Percentiles rank a stretch among this genome's conserved stretches.
Conservation (phyloP, 106 monocot genomes). For the Gastrodia elata region DNA sequence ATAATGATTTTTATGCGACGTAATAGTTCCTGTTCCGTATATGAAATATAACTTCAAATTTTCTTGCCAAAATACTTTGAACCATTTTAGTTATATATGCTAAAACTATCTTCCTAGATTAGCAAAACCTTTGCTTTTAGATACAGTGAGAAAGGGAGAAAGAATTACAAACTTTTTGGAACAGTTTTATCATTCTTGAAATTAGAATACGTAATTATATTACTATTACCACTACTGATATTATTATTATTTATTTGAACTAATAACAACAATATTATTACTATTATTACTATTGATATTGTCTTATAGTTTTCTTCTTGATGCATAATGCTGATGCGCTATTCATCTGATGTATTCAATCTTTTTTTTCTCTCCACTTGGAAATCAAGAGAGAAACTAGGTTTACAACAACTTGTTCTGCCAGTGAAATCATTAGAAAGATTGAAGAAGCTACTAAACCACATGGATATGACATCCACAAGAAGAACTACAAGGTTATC, state of each 20-base stretch:
- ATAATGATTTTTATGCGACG: no score
- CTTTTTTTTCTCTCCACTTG: conserved; percentile 20
- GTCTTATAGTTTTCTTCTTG: neutral
- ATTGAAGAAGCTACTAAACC: conserved; percentile 89
- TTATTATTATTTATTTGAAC: no score
- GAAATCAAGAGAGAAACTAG: conserved; percentile 76
- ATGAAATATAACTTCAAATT: no score
- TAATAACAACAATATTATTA: no score
- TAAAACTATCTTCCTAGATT: no score
- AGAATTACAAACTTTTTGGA: neutral
- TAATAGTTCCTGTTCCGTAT: no score
- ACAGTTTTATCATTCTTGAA: neutral
- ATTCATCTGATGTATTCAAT: neutral
- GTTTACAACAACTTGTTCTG: conserved; percentile 71
- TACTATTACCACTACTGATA: no score
- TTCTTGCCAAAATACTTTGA: no score
- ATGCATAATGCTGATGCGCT: neutral
- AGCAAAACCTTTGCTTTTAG: no score
- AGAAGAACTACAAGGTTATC: conserved; percentile 91
- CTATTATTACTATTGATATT: no score
- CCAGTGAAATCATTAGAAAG: conserved; percentile 73
- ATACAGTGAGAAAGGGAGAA: neutral
- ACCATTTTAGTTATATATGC: no score
- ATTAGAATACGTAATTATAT: neutral
- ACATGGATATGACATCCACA: conserved; percentile 74